Evolutionary conservation across 805 yeast species (phyloP).

Genomic region (Zygoascus ofunaensis): DNA sequence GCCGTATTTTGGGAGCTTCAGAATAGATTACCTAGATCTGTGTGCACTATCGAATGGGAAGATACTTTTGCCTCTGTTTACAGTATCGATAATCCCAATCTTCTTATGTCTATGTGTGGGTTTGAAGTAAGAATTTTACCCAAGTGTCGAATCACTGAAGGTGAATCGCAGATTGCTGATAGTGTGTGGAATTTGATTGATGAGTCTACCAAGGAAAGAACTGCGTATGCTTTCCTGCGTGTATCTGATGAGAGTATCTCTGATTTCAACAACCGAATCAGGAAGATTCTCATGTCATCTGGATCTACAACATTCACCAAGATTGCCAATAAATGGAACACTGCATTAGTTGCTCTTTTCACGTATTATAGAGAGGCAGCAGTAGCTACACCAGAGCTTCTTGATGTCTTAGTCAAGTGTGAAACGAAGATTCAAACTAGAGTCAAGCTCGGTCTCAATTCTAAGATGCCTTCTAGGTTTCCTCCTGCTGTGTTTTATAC

Average conservation of each 20-base stretch:
- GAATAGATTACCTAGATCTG: slow-evolving; percentile 66
- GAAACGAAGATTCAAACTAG: slow-evolving; percentile 91
- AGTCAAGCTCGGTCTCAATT: slow-evolving; percentile 88
- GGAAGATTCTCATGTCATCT: slow-evolving; percentile 88
- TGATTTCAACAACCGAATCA: slow-evolving; percentile 69
- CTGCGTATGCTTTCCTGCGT: slow-evolving; percentile 78
- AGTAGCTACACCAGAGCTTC: slow-evolving; percentile 64
- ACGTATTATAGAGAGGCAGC: slow-evolving; percentile 92
- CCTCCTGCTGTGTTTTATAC: slow-evolving; percentile 99
- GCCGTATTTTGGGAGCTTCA: slow-evolving; percentile 88
- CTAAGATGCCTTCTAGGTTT: slow-evolving; percentile 97
- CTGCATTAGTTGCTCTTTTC: slow-evolving; percentile 75
- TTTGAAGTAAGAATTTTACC: slow-evolving; percentile 89
- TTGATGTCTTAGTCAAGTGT: slow-evolving; percentile 77
- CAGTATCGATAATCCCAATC: slow-evolving; percentile 80
- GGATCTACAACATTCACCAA: slow-evolving; percentile 94
- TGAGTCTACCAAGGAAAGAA: slow-evolving; percentile 65
- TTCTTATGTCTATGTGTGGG: slow-evolving; percentile 86
- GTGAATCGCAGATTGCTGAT: slow-evolving; percentile 49
- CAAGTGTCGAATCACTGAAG: slow-evolving; percentile 45
- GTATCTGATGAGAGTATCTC: slow-evolving; percentile 77
- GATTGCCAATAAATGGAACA: slow-evolving; percentile 93
- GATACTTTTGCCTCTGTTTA: slow-evolving; percentile 79
- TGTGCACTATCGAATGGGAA: slow-evolving; percentile 70
- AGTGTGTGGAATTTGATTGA: slow-evolving; percentile 87